Evolutionary conservation across 495 filamentous ascomycete species (phyloP), one percentile per base, ranked within the genome.

Genomic region (Lichina pygmaea): DNA sequence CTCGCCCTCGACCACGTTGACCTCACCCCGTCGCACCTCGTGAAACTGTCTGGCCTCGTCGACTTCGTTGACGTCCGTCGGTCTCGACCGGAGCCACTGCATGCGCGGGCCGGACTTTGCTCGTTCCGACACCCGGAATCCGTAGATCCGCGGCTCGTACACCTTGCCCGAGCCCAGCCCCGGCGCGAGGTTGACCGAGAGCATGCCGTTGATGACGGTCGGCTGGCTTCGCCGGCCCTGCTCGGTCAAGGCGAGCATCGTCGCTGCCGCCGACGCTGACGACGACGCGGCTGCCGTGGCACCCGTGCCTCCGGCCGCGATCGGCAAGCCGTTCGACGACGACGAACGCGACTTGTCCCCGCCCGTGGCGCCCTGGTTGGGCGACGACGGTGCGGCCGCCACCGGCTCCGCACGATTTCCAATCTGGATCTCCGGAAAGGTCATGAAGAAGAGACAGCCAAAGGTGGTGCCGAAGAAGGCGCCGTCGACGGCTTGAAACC

Each of bases 391-490:
- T 11, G 10, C 36, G 38, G 36, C 45, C 52, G 53, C 49, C 38
- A 42, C 49, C 49, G 34, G 48, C 52, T 31, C 54, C 52, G 12
- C 47, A 37, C 59, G 52, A 39, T 58, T 57, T 41, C 57, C 60
- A 42, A 95, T 71, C 48, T 93, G 83, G 54, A 93, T 72, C 52
- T 97, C 91, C 33, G 91, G 86, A 60, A 94, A 97, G 30, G 84
- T 97, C 66, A 97, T 86, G 59, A 97, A 83, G 67, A 97, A 97
- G 41, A 97, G 74, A 52, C 73, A 77, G 41, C 74, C 83, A 57
- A 97, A 97, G 0, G 89, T 97, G 36, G 89, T 86, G 34, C 89
- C 89, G 56, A 97, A 97, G 65, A 94, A 97, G 12, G 89, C 86
- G 17, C 89, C 89, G 53, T 97, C 89, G n/a, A 97, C 86, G 3